A percentile compares a stretch with the other conserved stretches of the same genome.
Conservation (phyloP, 2,329 filamentous ascomycete genomes). For the Venturia nashicola region DNA sequence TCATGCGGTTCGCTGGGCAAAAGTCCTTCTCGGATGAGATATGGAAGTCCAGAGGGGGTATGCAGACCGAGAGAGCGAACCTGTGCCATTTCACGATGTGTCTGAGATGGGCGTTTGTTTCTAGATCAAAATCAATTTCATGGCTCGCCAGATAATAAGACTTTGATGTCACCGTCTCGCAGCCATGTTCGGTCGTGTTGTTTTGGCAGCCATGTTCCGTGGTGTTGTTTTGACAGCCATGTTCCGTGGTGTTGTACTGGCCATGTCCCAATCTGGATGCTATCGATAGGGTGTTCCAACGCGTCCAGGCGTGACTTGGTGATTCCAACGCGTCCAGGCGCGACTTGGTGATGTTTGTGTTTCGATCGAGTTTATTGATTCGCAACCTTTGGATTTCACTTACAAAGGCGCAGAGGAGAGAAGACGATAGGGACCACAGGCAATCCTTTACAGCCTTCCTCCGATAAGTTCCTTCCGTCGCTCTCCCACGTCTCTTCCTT, state of each 20-base stretch:
- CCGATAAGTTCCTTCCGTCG: too few species aligned
- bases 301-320: background rate
- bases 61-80: constrained; percentile 86
- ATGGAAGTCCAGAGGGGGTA: constrained; percentile 69
- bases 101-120: background rate
- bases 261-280: background rate
- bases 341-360: background rate
- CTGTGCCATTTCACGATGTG: constrained; percentile 56
- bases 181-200: background rate
- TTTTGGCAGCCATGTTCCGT: too few species aligned
- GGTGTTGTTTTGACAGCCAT: too few species aligned
- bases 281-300: background rate
- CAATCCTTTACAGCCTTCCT: too few species aligned
- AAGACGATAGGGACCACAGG: too few species aligned
- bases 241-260: too few species aligned
- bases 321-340: background rate
- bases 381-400: background rate
- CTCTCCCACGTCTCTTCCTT: too few species aligned
- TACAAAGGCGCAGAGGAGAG: too few species aligned
- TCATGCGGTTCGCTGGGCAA: constrained; percentile 54
- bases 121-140: background rate
- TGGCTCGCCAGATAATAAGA: background rate
- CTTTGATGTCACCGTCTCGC: background rate
- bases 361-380: background rate
- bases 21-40: constrained; percentile 70